A percentile compares a stretch with the other conserved stretches of the same genome.
These are phyloP conservation scores for Coemansia umbellata DNA, from an alignment of 192 early-diverging fungal species.

Conservation along the genomic window DNA sequence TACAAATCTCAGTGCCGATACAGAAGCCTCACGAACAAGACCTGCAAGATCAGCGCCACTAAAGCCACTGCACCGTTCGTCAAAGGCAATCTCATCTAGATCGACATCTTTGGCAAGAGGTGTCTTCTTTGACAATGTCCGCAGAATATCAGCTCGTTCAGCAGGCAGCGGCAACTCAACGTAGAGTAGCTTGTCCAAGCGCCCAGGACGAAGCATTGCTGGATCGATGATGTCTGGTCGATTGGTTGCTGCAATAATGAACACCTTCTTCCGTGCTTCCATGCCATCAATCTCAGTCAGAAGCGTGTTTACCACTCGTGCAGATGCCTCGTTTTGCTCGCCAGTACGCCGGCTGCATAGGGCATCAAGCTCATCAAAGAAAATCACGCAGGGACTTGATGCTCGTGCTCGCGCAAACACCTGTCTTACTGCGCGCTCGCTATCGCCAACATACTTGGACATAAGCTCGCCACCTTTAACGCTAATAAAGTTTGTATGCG, in stretches of 20 bases:
- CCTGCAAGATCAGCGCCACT: constrained; percentile 77
- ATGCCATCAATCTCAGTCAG: constrained; percentile 97
- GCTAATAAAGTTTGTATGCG: constrained; percentile 95
- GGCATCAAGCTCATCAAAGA: constrained; percentile 98
- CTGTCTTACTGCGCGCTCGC: constrained; percentile 91
- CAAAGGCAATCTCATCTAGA: constrained; percentile 56
- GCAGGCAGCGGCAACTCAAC: constrained; percentile 81
- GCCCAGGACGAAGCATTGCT: constrained; percentile 95
- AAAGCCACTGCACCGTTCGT: constrained; percentile 66
- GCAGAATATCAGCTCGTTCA: constrained; percentile 84
- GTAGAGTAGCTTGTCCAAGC: constrained; percentile 96
- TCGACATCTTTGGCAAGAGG: constrained; percentile 64
- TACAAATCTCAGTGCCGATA: constrained; percentile 66
- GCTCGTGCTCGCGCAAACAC: constrained; percentile 92
- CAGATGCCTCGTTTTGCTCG: constrained; percentile 77
- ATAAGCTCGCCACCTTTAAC: constrained; percentile 97
- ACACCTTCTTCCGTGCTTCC: constrained; percentile 82
- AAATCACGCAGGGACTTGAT: constrained; percentile 93
- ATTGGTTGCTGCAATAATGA: constrained; percentile 97
- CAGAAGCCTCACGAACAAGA: constrained; percentile 75
- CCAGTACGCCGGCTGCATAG: constrained; percentile 89
- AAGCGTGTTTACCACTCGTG: constrained; percentile 95
- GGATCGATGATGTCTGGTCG: constrained; percentile 97
- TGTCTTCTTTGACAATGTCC: constrained; percentile 72
- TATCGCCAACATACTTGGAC: constrained; percentile 99